These are phyloP conservation scores for Pyrenophora teres DNA, from an alignment of 2,329 filamentous ascomycete species.

Conservation along the genomic window DNA sequence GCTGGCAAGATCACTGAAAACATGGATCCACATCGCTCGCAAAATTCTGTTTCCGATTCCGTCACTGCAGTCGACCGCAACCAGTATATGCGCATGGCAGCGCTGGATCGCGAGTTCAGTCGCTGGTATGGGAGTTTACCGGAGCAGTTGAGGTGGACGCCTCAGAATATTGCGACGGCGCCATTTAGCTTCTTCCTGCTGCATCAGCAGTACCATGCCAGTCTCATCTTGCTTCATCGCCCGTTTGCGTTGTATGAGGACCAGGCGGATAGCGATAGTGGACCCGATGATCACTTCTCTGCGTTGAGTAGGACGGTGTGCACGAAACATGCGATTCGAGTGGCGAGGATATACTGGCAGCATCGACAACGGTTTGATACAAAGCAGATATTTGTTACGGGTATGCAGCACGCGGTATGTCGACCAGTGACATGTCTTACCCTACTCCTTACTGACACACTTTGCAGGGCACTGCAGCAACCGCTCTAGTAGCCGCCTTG, in stretches of 20 bases:
- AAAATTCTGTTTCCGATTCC: constrained; percentile 29
- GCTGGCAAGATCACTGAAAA: constrained; percentile 59
- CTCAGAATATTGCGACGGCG: constrained; percentile 42
- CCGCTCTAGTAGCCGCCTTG: constrained; percentile 58
- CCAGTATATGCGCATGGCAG: constrained; percentile 57
- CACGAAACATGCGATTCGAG: constrained; percentile 60
- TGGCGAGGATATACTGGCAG: constrained; percentile 61
- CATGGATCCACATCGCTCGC: constrained; percentile 40
- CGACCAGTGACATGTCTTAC: background rate
- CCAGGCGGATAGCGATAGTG: constrained; percentile 41
- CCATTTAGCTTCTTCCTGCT: constrained; percentile 57
- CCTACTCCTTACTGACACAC: background rate
- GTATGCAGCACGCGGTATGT: constrained; percentile 57
- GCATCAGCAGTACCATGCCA: constrained; percentile 61
- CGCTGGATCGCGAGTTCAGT: constrained; percentile 59
- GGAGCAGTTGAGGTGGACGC: constrained; percentile 49
- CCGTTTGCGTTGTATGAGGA: constrained; percentile 60
- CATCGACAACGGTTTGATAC: constrained; percentile 59
- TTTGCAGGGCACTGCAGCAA: constrained; percentile 56
- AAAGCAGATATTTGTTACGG: constrained; percentile 57
- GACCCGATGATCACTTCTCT: constrained; percentile 51
- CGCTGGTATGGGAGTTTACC: constrained; percentile 61
- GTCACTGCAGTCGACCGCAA: constrained; percentile 49
- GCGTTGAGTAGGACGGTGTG: constrained; percentile 58
- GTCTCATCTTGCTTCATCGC: constrained; percentile 59